phyloP scores from a whole-genome alignment of 2,329 filamentous ascomycete genomes.

The Arthroderma sp. region DNA sequence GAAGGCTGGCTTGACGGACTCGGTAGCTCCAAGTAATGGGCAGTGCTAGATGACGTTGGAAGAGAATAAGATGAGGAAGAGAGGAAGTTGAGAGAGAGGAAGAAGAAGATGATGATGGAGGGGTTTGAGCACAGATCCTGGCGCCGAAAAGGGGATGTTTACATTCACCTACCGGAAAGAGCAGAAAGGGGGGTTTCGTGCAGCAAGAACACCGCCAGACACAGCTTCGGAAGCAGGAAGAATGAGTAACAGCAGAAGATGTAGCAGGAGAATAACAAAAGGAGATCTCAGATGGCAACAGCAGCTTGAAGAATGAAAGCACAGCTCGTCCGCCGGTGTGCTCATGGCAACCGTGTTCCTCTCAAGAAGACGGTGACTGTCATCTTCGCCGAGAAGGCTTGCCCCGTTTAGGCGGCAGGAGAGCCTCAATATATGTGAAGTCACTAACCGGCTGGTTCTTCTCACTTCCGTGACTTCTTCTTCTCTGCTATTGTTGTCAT shows the following conservation, averaged over 20 bases:
- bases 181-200: not conserved
- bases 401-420: not conserved
- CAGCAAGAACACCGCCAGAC: conserved; percentile 1
- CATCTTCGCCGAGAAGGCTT: not conserved
- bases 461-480: too few species aligned
- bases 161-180: not conserved
- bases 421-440: not conserved
- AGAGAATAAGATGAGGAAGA: conserved; percentile 8
- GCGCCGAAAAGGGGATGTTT: not conserved
- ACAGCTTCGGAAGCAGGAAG: not conserved
- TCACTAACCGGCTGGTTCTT: too few species aligned
- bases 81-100: conserved; percentile 9
- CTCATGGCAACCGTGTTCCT: not conserved
- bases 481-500: too few species aligned
- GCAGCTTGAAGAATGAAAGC: not conserved
- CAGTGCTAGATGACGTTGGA: conserved; percentile 12
- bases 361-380: not conserved
- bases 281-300: not conserved
- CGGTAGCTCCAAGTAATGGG: conserved; percentile 8
- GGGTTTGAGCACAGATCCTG: not conserved
- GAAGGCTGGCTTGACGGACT: not conserved
- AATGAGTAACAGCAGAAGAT: not conserved
- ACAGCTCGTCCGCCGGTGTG: not conserved
- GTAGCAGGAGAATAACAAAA: not conserved
- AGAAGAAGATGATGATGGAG: conserved; percentile 1